These are phyloP conservation scores for Phialemonium atrogriseum DNA, from an alignment of 2,329 filamentous ascomycete species.

Conservation along the genomic window DNA sequence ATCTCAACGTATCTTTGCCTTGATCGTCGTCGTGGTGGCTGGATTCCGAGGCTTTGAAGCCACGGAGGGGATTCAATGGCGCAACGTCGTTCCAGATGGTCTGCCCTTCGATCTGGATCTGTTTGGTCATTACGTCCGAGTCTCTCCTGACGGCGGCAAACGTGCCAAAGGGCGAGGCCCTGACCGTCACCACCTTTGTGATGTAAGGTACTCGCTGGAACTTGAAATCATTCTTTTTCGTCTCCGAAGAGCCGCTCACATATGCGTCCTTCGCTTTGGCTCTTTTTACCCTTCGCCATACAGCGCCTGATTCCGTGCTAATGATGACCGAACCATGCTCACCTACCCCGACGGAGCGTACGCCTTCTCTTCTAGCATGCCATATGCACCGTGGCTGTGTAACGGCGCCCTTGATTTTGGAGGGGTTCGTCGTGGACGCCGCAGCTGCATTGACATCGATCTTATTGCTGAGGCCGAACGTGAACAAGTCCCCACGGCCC, in stretches of 20 bases:
- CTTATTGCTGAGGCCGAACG: constrained; percentile 65
- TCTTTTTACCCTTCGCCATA: constrained; percentile 83
- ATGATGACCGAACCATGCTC: constrained; percentile 94
- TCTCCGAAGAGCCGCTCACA: constrained; percentile 36
- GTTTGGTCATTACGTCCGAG: constrained; percentile 67
- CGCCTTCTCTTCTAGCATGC: constrained; percentile 81
- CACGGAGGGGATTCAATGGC: constrained; percentile 58
- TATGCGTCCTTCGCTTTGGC: constrained; percentile 66
- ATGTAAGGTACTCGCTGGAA: constrained; percentile 86
- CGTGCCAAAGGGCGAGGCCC: constrained; percentile 82
- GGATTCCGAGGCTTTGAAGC: constrained; percentile 41
- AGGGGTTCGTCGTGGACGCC: constrained; percentile 83
- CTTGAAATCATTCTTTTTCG: constrained; percentile 82
- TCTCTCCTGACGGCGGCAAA: constrained; percentile 84
- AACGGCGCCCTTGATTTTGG: constrained; percentile 78
- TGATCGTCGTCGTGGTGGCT: constrained; percentile 24
- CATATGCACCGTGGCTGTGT: constrained; percentile 76
- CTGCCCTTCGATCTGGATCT: constrained; percentile 57
- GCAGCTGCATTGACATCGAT: constrained; percentile 50
- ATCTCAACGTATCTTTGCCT: constrained; percentile 33
- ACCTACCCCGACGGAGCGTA: constrained; percentile 77
- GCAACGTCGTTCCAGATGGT: constrained; percentile 67
- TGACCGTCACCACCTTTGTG: constrained; percentile 73
- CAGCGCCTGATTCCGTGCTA: constrained; percentile 83
- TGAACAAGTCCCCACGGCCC: constrained; percentile 78